These are phyloP conservation scores for Persicaria maculosa DNA, from an alignment of 148 eudicot species.

Conservation along the genomic window DNA sequence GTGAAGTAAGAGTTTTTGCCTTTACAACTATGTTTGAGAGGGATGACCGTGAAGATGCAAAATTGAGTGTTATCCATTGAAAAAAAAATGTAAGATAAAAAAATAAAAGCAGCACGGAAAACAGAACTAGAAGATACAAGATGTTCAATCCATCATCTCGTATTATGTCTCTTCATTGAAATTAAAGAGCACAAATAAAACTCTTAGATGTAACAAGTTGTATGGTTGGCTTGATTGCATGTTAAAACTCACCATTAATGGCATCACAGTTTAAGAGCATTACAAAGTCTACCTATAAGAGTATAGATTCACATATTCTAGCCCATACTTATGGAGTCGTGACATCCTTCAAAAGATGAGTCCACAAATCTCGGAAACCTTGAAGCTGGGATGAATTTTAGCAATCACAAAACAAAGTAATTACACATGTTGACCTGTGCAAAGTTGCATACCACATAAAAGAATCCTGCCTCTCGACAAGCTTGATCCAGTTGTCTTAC, in stretches of 20 bases:
- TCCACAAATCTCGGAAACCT: neutral
- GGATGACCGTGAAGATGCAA: neutral
- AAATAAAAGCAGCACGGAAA: neutral
- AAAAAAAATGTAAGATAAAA: no score
- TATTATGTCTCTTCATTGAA: neutral
- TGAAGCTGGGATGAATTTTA: neutral
- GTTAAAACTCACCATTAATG: neutral
- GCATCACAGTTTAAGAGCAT: neutral
- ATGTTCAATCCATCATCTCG: neutral
- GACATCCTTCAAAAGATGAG: neutral
- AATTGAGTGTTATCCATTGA: neutral
- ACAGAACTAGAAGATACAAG: neutral
- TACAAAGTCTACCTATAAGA: neutral
- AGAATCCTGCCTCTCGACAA: conserved; percentile 86
- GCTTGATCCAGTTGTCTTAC: conserved; percentile 62
- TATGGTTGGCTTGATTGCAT: neutral
- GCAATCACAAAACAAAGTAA: neutral
- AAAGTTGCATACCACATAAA: conserved; percentile 56
- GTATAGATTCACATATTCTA: neutral
- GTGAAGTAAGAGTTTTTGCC: neutral
- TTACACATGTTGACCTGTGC: neutral
- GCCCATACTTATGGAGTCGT: neutral
- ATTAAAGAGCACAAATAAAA: neutral
- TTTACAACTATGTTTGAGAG: neutral
- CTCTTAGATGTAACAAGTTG: neutral